Conservation (phyloP, 2,329 filamentous ascomycete genomes). For the Aspergillus ochraceus region DNA sequence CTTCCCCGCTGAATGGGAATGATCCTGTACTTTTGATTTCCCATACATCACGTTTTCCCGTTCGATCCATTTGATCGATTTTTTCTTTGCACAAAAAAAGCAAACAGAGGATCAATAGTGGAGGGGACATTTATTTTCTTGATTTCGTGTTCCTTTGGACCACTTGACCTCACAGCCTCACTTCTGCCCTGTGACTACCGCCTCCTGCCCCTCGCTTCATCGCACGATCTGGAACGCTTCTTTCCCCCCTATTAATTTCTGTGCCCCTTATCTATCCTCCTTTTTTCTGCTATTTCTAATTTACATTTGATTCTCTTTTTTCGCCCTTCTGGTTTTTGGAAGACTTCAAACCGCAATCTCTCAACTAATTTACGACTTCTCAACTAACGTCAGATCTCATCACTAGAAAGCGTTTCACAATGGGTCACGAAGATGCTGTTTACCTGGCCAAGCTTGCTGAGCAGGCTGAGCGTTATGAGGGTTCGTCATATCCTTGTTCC, state of each 20-base stretch:
- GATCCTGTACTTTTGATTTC: neutral
- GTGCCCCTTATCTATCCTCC: neutral
- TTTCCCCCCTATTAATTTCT: constrained; percentile 1
- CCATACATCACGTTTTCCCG: neutral
- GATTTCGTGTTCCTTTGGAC: constrained; percentile 15
- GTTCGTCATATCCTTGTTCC: constrained; percentile 55
- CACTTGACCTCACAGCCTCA: constrained; percentile 24
- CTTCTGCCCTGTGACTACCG: constrained; percentile 20
- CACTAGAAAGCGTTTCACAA: constrained; percentile 58
- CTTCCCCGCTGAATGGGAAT: neutral
- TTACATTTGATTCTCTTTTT: neutral
- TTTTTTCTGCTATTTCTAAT: neutral
- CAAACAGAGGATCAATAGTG: constrained; percentile 8
- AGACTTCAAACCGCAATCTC: neutral
- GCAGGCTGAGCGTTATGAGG: constrained; percentile 99
- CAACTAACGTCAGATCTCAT: constrained; percentile 12
- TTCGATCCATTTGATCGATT: neutral
- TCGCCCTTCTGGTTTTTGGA: neutral
- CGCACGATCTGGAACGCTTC: constrained; percentile 5
- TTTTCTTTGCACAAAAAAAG: neutral
- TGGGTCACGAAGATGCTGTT: constrained; percentile 99
- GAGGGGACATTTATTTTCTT: constrained; percentile 8
- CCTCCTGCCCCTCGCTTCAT: constrained; percentile 18
- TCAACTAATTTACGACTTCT: constrained; percentile 2
- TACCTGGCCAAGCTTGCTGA: constrained; percentile 99